These are phyloP conservation scores for Alternaria atra DNA, from an alignment of 2,329 filamentous ascomycete species.

Conservation along the genomic window DNA sequence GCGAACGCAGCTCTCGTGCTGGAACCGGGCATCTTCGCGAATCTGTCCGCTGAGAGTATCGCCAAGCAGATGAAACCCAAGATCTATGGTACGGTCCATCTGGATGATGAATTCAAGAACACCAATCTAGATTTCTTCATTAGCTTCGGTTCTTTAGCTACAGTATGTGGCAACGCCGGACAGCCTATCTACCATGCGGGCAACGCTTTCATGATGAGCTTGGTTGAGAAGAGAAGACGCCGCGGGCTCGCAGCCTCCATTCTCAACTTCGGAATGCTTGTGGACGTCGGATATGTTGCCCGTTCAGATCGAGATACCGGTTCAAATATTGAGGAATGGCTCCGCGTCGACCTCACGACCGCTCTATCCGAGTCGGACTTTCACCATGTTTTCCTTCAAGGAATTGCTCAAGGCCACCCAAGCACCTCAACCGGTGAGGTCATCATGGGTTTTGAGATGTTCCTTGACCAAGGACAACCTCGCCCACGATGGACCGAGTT, in stretches of 20 bases:
- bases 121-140: constrained; percentile 33
- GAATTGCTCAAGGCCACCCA: too few relatives aligned
- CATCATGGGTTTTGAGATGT: neutral
- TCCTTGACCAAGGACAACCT: neutral
- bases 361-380: neutral
- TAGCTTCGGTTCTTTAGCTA: constrained; percentile 20
- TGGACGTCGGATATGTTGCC: constrained; percentile 54
- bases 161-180: constrained; percentile 16
- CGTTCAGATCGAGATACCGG: neutral
- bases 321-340: too few relatives aligned
- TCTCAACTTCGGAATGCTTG: constrained; percentile 13
- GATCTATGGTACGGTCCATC: constrained; percentile 19
- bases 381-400: neutral
- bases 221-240: constrained; percentile 45
- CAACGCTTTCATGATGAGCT: constrained; percentile 51
- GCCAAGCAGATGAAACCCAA: constrained; percentile 20
- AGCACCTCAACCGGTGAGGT: neutral
- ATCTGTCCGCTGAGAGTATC: constrained; percentile 11
- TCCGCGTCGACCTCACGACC: too few relatives aligned
- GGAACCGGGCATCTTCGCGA: constrained; percentile 12
- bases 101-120: constrained; percentile 24
- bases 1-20: constrained; percentile 29
- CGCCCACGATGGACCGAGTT: too few relatives aligned
- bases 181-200: constrained; percentile 28
- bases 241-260: constrained; percentile 4